Evolutionary conservation across 164 flowering plant species (phyloP), one percentile per base, ranked within the genome.

Genomic region (Stephania japonica): DNA sequence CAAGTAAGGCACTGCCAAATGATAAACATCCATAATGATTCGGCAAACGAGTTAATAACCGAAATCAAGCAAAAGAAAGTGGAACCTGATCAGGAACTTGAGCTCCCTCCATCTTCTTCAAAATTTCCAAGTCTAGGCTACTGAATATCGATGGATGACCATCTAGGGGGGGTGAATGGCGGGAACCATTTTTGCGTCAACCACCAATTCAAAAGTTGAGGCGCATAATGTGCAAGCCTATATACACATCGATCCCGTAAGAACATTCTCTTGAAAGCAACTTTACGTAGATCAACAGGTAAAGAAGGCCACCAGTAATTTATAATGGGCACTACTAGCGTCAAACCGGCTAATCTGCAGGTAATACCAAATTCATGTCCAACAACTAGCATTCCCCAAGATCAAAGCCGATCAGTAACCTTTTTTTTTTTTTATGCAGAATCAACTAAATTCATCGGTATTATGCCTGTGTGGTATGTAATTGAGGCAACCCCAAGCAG

Each of bases 291-390:
- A 42, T 75, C 70, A 0, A 70, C 13, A 67, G 86, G 86, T 24
- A 86, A 70, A 18, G 83, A 78, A 24, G 83, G 87, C 88, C 85
- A 86, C 85, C 86, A 81, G 69, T 71, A 85, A 53, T 87, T 85
- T 38, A 82, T 56, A 0, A 82, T 71, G 1, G 88, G 90, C 27
- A 71, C 84, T 25, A 85, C 71, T 7, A 87, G 72, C 6, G 83
- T 67, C 9, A 61, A 85, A 41, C 91, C 88, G 0, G 86, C 83
- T 8, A 86, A 72, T 81, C 88, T 87, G 82, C 79, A 83, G n/a
- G 62, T 24, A 13, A 53, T 4, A 32, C 38, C 38, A 32, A 32
- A 32, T 32, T 2, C 38, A 32, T 32, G 38, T 32, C 38, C 2
- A 32, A 32, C 0, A 32, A 32, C 38, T 2, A 32, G 38, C 38